phyloP scores from a whole-genome alignment of 2,329 filamentous ascomycete genomes.

The Colletotrichum plurivorum region DNA sequence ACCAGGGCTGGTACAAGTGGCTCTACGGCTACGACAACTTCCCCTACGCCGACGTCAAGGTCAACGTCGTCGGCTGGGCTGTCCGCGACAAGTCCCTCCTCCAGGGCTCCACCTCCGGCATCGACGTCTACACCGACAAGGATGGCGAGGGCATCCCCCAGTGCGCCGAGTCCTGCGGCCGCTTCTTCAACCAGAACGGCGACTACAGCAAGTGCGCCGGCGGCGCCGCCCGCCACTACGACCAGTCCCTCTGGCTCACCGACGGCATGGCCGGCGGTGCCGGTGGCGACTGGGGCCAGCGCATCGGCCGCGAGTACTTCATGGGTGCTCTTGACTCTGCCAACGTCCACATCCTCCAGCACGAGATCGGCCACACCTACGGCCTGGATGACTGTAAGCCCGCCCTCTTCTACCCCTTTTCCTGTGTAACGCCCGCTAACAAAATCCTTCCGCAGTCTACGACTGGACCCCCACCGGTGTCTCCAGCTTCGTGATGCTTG shows the following conservation, averaged over 20 bases:
- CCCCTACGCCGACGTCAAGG: constrained; percentile 55
- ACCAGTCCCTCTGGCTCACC: constrained; percentile 63
- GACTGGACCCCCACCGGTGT: constrained; percentile 59
- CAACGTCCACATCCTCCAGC: constrained; percentile 61
- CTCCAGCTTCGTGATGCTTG: constrained; percentile 60
- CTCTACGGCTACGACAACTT: constrained; percentile 60
- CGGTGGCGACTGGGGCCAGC: constrained; percentile 64
- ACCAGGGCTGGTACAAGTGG: constrained; percentile 58
- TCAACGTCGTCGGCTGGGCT: constrained; percentile 60
- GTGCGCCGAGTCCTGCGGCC: constrained; percentile 57
- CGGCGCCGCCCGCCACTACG: constrained; percentile 57
- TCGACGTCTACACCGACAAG: constrained; percentile 58
- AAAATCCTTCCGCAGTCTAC: constrained; percentile 16
- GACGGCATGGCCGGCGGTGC: constrained; percentile 59
- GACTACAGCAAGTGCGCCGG: constrained; percentile 57
- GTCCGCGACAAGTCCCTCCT: constrained; percentile 54
- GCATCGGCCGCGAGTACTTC: constrained; percentile 60
- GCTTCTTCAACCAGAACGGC: constrained; percentile 60
- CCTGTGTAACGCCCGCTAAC: neutral
- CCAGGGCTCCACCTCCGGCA: constrained; percentile 52
- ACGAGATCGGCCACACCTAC: constrained; percentile 62
- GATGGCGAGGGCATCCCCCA: constrained; percentile 57
- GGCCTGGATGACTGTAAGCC: constrained; percentile 55
- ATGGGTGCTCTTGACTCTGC: constrained; percentile 52
- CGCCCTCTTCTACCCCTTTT: neutral